phyloP scores from a whole-genome alignment of 495 filamentous ascomycete genomes.

The Penicillium antarcticum region DNA sequence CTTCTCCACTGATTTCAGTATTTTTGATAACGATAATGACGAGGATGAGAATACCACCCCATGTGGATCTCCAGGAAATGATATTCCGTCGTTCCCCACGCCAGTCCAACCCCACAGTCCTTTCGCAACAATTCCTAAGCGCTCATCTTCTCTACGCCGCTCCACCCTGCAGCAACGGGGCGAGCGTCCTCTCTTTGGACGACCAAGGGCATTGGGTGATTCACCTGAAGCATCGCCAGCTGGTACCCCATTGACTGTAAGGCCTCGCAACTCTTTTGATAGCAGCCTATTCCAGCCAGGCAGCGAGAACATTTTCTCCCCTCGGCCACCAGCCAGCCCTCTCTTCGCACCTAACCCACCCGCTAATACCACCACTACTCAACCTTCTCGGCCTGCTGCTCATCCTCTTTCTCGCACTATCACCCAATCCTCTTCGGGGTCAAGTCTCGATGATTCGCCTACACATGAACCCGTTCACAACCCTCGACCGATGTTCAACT shows the following conservation, averaged over 20 bases:
- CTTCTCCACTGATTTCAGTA: constrained; percentile 60
- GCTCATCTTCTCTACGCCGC: constrained; percentile 70
- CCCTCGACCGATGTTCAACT: constrained; percentile 55
- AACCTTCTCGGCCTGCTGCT: constrained; percentile 44
- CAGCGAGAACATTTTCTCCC: constrained; percentile 62
- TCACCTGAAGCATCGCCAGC: constrained; percentile 25
- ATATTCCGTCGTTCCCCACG: constrained; percentile 21
- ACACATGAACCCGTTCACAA: constrained; percentile 61
- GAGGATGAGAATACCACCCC: constrained; percentile 9
- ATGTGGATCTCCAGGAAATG: constrained; percentile 23
- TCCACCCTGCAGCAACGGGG: constrained; percentile 84
- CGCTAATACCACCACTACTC: constrained; percentile 31
- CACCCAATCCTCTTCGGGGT: constrained; percentile 78
- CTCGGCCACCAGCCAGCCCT: constrained; percentile 29
- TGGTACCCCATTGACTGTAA: constrained; percentile 40
- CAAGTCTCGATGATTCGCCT: constrained; percentile 76
- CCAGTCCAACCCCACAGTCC: constrained; percentile 33
- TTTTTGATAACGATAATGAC: constrained; percentile 56
- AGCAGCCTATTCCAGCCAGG: constrained; percentile 58
- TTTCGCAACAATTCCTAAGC: constrained; percentile 44
- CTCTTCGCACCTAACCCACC: constrained; percentile 33
- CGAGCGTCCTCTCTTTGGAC: constrained; percentile 57
- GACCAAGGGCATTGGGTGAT: constrained; percentile 39
- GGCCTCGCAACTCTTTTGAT: constrained; percentile 75
- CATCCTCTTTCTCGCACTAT: constrained; percentile 85